Evolutionary conservation across 2,329 filamentous ascomycete genomes (phyloP), one percentile per base, ranked within the genome.

Genomic region (Camillea tinctor): DNA sequence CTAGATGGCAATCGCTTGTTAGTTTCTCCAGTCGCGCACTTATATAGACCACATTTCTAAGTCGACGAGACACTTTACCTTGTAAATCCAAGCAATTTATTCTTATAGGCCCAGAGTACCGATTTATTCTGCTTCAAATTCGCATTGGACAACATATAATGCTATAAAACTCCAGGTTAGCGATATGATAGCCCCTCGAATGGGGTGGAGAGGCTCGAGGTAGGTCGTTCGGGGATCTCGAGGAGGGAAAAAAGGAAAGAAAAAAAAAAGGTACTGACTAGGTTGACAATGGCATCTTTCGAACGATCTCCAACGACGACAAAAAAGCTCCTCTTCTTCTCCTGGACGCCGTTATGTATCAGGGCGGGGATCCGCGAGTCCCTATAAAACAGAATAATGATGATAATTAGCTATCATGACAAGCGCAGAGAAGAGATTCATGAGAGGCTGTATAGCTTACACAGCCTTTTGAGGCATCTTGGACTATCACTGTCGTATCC

Each of bases 271-370:
- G 51, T 30, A 19, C 56, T 50, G n/a, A 58, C 56, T 2, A 93
- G 84, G 73, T 97, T 88, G 67, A 98, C 93, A 73, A 99, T 98
- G 69, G 94, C 92, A 82, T 99, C 95, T 77, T 99, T 99, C 67
- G 93, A 88, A 60, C 88, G 87, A 76, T 99, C 93, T 72, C 95
- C 95, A 52, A 99, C 94, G 22, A 99, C 88, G 60, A 99, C 92
- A 77, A 99, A 96, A 81, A 99, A 97, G 80, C 91, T 96, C 76
- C 95, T 87, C 81, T 98, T 98, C 85, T 97, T 97, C 76, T 97
- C 93, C 76, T 91, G 92, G 63, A 93, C 83, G 66, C 91, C 90
- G 90, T 97, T 97, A 75, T 89, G 87, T 72, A 97, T 94, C 69
- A 97, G 87, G 76, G 93, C 89, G 62, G 90, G 91, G 71, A 97